Conservation (phyloP, 2,329 filamentous ascomycete species). For the Ascochyta koolunga region DNA sequence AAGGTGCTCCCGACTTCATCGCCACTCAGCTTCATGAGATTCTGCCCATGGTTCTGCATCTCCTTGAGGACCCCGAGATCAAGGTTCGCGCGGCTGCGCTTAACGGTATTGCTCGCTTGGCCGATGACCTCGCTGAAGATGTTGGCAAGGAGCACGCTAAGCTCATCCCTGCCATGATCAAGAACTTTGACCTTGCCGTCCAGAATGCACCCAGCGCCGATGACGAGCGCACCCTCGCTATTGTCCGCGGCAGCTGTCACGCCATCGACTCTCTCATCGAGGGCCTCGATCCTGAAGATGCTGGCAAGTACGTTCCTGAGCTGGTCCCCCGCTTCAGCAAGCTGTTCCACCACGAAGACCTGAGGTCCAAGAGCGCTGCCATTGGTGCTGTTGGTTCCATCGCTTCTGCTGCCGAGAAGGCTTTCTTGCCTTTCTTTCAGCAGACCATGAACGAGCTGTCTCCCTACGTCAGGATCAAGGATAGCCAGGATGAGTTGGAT, state of each 20-base stretch:
- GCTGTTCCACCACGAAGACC: constrained; percentile 82
- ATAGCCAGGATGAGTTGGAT: constrained; percentile 86
- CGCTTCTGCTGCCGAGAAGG: constrained; percentile 79
- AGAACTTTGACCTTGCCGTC: constrained; percentile 85
- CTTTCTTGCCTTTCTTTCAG: constrained; percentile 90
- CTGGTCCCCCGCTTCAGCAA: constrained; percentile 84
- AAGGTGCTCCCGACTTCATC: constrained; percentile 96
- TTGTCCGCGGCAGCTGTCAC: constrained; percentile 87
- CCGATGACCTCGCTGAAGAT: constrained; percentile 91
- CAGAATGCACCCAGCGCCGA: constrained; percentile 66
- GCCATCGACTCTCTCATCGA: constrained; percentile 92
- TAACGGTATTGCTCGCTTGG: constrained; percentile 85
- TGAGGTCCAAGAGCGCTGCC: constrained; percentile 86
- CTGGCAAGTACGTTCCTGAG: constrained; percentile 80
- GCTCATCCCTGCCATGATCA: constrained; percentile 82
- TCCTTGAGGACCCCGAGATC: constrained; percentile 83
- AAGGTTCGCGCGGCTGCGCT: constrained; percentile 87
- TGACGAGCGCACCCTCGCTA: constrained; percentile 77
- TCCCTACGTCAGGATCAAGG: constrained; percentile 82
- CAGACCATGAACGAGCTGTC: constrained; percentile 89
- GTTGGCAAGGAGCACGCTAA: constrained; percentile 83
- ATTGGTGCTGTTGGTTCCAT: constrained; percentile 90
- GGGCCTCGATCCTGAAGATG: constrained; percentile 79
- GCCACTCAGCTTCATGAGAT: constrained; percentile 88
- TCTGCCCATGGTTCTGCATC: constrained; percentile 80